These are phyloP conservation scores for Alternaria dauci DNA, from an alignment of 2,329 filamentous ascomycete species.

Conservation along the genomic window DNA sequence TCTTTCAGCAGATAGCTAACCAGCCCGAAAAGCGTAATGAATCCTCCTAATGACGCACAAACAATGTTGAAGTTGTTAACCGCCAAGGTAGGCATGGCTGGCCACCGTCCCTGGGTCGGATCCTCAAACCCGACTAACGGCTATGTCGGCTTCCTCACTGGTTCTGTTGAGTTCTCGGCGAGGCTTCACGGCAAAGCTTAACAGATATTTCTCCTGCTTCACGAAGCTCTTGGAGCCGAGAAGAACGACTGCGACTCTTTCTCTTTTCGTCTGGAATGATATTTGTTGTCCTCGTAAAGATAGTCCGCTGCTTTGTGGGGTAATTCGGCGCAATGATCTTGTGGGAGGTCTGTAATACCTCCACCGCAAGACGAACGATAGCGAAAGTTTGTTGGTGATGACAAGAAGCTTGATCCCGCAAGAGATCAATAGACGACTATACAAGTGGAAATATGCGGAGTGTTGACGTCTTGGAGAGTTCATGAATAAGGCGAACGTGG, in stretches of 20 bases:
- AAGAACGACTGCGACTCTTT: not conserved
- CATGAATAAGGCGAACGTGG: conserved; percentile 9
- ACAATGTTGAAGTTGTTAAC: conserved; percentile 85
- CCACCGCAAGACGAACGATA: not conserved
- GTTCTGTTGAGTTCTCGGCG: conserved; percentile 9
- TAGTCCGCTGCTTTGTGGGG: not conserved
- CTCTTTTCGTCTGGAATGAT: not conserved
- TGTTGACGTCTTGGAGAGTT: conserved; percentile 4
- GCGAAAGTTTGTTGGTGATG: not conserved
- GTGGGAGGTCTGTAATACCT: conserved; percentile 3
- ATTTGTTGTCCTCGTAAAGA: not conserved
- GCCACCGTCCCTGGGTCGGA: not conserved
- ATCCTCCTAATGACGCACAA: conserved; percentile 81
- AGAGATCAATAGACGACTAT: not conserved
- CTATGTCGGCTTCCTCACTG: conserved; percentile 10
- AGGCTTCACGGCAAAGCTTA: conserved; percentile 17
- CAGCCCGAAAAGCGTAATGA: conserved; percentile 87
- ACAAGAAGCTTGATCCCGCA: not conserved
- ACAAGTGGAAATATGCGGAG: conserved; percentile 3
- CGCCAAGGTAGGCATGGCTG: conserved; percentile 67
- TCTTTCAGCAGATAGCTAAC: conserved; percentile 92
- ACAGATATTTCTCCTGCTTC: not conserved
- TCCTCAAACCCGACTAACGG: conserved; percentile 1
- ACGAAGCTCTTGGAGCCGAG: not conserved
- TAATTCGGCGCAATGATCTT: not conserved